Evolutionary conservation across 1,139 yeast species (phyloP), one percentile per base, ranked within the genome.

Genomic region (Debaryomyces udenii): DNA sequence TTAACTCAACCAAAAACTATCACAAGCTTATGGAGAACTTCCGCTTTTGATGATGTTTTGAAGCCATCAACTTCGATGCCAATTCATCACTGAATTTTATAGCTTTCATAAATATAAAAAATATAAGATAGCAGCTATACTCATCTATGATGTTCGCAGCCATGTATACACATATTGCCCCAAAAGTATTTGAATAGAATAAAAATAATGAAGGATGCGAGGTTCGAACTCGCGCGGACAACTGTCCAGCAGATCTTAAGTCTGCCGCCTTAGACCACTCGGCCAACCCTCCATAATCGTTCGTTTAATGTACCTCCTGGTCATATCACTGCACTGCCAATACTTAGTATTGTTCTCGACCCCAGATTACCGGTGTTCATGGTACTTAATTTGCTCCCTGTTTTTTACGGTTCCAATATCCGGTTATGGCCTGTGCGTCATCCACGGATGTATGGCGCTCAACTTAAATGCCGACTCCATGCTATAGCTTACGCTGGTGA

Each of bases 181-280:
- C n/a, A n/a, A 10, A 26, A 26, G 28, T 31, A 18, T 14, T 20
- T 18, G 9, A 2, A 22, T 18, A n/a, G 10, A 31, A 49, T 61
- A 71, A 69, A 70, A 62, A 61, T 65, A 65, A 57, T 80, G 85
- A 78, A 78, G 84, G 84, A 76, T 78, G 85, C 84, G 85, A 79
- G 85, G 83, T 79, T 80, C 85, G 85, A 80, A 80, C 85, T 79
- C 85, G 84, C 85, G 85, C 86, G 86, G 86, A 79, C 82, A 66
- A 64, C 51, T 46, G 68, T 64, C 70, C 70, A 64, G 60, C 61
- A 57, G 70, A 64, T 61, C 69, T 64, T 64, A 64, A 64, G 69
- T 64, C 69, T 58, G 59, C 75, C 76, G 75, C 76, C 76, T 70
- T 70, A 69, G 75, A 69, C 76, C 74, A 69, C 76, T 70, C 76